Evolutionary conservation across 202 grass and related monocot genomes (phyloP).

Genomic region (Cymbopogon flexuosus): DNA sequence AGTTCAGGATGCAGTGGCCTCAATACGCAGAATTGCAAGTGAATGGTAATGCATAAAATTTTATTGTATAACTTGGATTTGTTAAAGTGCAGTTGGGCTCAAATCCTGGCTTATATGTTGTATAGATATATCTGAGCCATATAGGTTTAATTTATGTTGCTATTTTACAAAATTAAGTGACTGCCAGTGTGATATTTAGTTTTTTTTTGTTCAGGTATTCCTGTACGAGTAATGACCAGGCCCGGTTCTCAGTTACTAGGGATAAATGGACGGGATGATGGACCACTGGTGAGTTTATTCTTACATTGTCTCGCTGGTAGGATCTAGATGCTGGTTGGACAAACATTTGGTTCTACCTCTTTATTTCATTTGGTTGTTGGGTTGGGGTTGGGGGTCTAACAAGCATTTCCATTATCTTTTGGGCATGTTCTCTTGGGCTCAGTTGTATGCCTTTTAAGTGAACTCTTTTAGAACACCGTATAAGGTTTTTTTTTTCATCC

Average conservation of each 20-base stretch:
- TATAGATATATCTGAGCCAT: neutral
- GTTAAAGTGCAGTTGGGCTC: neutral
- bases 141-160: slow-evolving; percentile 6
- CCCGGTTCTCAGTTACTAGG: slow-evolving; percentile 79
- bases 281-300: slow-evolving; percentile 73
- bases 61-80: slow-evolving; percentile 18
- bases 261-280: slow-evolving; percentile 89
- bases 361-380: neutral
- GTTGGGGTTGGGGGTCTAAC: neutral
- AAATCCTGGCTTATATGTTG: neutral
- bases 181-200: slow-evolving; percentile 32
- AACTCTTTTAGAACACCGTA: neutral
- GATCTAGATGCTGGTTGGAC: neutral
- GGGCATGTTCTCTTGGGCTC: neutral
- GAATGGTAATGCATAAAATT: slow-evolving; percentile 58
- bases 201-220: slow-evolving; percentile 53
- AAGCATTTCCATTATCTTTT: neutral
- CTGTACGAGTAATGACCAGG: slow-evolving; percentile 67
- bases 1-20: slow-evolving; percentile 98
- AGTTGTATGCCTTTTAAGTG: neutral
- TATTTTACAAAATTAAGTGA: slow-evolving; percentile 22
- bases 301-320: slow-evolving; percentile 11
- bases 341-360: neutral
- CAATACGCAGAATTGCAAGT: slow-evolving; percentile 76
- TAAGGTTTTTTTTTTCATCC: neutral